Conservation (phyloP, 2,329 filamentous ascomycete genomes). For the Pleurostoma richardsiae region DNA sequence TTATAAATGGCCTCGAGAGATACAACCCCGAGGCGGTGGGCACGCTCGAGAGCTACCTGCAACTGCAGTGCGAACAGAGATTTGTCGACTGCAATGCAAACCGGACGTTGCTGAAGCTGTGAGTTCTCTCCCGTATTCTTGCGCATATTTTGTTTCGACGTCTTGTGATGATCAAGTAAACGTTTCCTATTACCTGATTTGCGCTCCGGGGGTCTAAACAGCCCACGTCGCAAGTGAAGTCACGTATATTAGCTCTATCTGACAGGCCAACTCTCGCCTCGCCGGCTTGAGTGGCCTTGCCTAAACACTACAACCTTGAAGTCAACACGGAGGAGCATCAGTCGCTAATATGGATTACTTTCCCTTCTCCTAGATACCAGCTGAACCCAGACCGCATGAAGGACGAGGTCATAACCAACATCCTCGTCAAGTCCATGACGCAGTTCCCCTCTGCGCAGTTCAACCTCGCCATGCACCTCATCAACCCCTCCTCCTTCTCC, state of each 20-base stretch:
- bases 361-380: slow-evolving; percentile 64
- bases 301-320: too few relatives aligned
- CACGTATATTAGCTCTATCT: slow-evolving; percentile 68
- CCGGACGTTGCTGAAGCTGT: slow-evolving; percentile 94
- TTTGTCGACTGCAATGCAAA: slow-evolving; percentile 97
- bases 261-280: slow-evolving; percentile 32
- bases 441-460: slow-evolving; percentile 97
- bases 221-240: slow-evolving; percentile 60
- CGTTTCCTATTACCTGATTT: slow-evolving; percentile 99
- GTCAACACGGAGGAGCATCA: not conserved
- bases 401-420: slow-evolving; percentile 96
- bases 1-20: slow-evolving; percentile 94
- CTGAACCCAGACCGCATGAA: slow-evolving; percentile 98
- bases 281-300: too few relatives aligned
- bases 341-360: not conserved
- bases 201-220: slow-evolving; percentile 49
- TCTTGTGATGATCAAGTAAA: slow-evolving; percentile 73
- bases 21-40: slow-evolving; percentile 98
- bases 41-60: slow-evolving; percentile 90
- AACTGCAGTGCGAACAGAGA: slow-evolving; percentile 90
- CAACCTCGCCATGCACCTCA: slow-evolving; percentile 87
- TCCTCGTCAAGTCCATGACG: slow-evolving; percentile 95
- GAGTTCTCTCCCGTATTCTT: slow-evolving; percentile 41
- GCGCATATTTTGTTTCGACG: slow-evolving; percentile 10
- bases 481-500: slow-evolving; percentile 75